Base-by-base conservation (phyloP, 2,329 filamentous ascomycete species). In the Calycina herbarum region DNA sequence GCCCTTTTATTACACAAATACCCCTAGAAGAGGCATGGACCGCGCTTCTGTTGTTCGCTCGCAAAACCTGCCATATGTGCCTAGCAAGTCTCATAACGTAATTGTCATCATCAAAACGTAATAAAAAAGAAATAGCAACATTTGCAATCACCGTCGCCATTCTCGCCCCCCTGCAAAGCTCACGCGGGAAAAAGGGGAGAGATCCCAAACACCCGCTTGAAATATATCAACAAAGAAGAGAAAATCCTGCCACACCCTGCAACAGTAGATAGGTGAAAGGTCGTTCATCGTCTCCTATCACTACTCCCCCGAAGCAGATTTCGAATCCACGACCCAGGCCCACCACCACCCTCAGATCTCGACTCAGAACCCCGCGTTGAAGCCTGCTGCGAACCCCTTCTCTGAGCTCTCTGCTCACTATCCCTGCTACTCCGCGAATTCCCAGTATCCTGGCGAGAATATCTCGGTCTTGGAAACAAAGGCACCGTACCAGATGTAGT, bases 261-360 rank as follows among this genome's bases (percentile, higher is more conserved):
- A 8, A 11, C 45, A 20, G 1, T 10, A 24, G 3, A 24, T 51
- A 20, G 45, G 20, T 51, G n/a, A 54, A 10, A 27, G 11, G 29
- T 27, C 8, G 2, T 13, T 54, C 20, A 54, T 54, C 56, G 56
- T 57, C 56, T 57, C 56, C 56, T 57, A 31, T 57, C 56, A 57
- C 56, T 29, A 57, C 31, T 57, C 24, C 64, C 61, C 20, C 48
- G 48, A 64, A 70, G 71, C 3, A 68, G 69, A 62, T 73, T 71
- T 63, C 73, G 66, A 20, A 75, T 15, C 73, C 73, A 75, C 6
- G 58, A 57, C 17, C 71, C 67, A 2, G 70, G 51, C 13, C 70
- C 70, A 62, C 66, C 65, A 66, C 57, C 56, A 57, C 20, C 27
- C 29, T 57, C 56, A 33, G 29, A 31, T 35, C 29, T 57, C 11